Evolutionary conservation across 345 rosid species (phyloP), one percentile per base, ranked within the genome.

Genomic region (Lumnitzera racemosa): DNA sequence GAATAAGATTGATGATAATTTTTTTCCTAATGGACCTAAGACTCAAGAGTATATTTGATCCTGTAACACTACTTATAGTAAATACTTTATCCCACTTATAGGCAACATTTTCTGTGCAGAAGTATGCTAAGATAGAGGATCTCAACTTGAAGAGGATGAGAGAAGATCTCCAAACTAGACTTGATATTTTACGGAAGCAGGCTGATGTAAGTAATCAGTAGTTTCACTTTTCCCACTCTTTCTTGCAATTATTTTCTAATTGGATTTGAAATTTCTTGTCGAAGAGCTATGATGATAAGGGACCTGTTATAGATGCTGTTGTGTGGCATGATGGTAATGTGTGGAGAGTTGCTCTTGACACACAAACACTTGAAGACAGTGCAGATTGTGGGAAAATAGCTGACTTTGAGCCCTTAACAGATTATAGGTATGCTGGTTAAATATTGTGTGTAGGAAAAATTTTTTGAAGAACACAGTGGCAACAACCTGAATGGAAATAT

Each of bases 281-380:
- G 54, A 65, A 94, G 97, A 79, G 68, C 72, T 88, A 84, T 71
- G 90, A 90, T 73, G 99, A 94, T 77, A 88, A 82, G 75, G 99
- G 99, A 57, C 97, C 97, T 73, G 72, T 84, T 58, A 82, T 94
- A 64, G 99, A 94, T 66, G 95, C 96, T 77, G 90, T 88, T 71
- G 96, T 86, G 47, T 94, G 99, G 99, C 80, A 94, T 73, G 97
- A 94, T 67, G 99, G 96, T 53, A 92, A 88, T 68, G 74, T 83
- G 47, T 94, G 99, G 97, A 84, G 97, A 80, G 96, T 67, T 71
- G 97, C 97, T 57, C 87, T 94, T 70, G 99, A 94, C 69, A 90
- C 96, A 9, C 99, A 84, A 65, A 88, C 78, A 70, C 83, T 94
- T 53, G 97, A 84, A 79, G 85, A 88, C 72, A 86, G 80, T 73